Evolutionary conservation across 352 stramenopile genomes (phyloP).

Genomic region (Pythium vanterpoolii): DNA sequence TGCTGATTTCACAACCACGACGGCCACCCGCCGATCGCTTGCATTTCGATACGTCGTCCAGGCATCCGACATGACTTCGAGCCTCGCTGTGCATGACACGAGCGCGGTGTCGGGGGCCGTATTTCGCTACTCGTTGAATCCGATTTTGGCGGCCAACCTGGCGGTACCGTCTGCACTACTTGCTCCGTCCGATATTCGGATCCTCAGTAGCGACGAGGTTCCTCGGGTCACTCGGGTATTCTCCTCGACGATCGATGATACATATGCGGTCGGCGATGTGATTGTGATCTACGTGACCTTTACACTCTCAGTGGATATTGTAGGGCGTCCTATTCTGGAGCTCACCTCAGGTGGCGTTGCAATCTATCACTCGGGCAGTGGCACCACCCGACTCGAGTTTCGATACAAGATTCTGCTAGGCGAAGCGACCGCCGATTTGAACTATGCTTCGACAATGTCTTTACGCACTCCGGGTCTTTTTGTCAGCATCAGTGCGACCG

Average conservation of each 20-base stretch:
- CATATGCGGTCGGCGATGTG: conserved; percentile 60
- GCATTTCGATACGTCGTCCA: conserved; percentile 61
- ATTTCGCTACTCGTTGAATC: conserved; percentile 35
- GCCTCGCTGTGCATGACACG: conserved; percentile 29
- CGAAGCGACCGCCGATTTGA: conserved; percentile 37
- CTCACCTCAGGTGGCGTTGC: conserved; percentile 66
- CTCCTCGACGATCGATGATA: conserved; percentile 36
- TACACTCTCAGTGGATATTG: conserved; percentile 40
- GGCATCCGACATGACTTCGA: conserved; percentile 25
- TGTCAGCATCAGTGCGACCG: conserved; percentile 1
- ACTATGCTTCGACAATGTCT: conserved; percentile 48
- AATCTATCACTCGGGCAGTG: conserved; percentile 42
- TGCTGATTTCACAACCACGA: conserved; percentile 33
- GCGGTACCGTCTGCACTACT: conserved; percentile 24
- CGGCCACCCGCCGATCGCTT: conserved; percentile 38
- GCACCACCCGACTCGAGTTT: conserved; percentile 48
- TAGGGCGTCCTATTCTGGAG: conserved; percentile 51
- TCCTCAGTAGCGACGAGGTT: conserved; percentile 36
- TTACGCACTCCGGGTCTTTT: conserved; percentile 30
- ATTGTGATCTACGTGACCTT: conserved; percentile 61
- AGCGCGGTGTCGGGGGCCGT: conserved; percentile 38
- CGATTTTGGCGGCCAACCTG: conserved; percentile 27
- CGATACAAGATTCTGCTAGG: conserved; percentile 56
- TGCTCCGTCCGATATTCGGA: conserved; percentile 5
- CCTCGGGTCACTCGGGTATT: conserved; percentile 40